Base-by-base conservation (phyloP, 2,329 filamentous ascomycete species). In the Endothia cerciana region DNA sequence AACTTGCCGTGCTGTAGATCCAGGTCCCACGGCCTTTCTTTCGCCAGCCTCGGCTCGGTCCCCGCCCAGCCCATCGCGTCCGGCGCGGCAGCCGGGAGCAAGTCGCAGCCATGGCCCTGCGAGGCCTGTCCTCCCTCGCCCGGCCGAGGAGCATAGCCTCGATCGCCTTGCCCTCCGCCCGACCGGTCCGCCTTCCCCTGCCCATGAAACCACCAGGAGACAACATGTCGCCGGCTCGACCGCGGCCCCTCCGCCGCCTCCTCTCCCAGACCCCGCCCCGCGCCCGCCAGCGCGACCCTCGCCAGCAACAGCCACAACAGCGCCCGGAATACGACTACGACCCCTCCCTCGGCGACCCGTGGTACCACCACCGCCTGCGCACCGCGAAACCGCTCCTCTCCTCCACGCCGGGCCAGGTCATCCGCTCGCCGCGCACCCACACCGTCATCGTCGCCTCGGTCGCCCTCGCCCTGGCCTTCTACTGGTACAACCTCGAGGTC, bases 401-500 rank as follows among this genome's bases (percentile, higher is more conserved):
- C 25, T 72, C 75, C 33, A 72, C 77, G n/a, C 57, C 81, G 17
- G 63, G 69, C 56, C 71, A 72, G 4, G 69, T 78, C 53, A 64
- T 74, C 33, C 74, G 75, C 45, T 77, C 76, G 65, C 76, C 76
- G 30, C 75, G 72, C 61, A 80, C 80, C 55, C 76, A 77, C 64
- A 71, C 78, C 36, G 75, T 85, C 17, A 73, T 82, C 19, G 69
- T 79, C 0, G 67, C 79, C 17, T 79, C 80, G 36, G 74, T 80
- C 19, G 72, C 76, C n/a, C 80, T 77, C 53, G 85, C 83, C 4
- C 72, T 81, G 1, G 73, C 74, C 10, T 88, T 93, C 74, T 93
- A 93, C 79, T 80, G 88, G 64, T 82, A 79, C 73, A 90, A 93
- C 74, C 79, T 91, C 51, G 89, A 94, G 75, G 85, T 84, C 40